phyloP scores from a whole-genome alignment of 495 filamentous ascomycete genomes.

The Podospora pseudopauciseta region DNA sequence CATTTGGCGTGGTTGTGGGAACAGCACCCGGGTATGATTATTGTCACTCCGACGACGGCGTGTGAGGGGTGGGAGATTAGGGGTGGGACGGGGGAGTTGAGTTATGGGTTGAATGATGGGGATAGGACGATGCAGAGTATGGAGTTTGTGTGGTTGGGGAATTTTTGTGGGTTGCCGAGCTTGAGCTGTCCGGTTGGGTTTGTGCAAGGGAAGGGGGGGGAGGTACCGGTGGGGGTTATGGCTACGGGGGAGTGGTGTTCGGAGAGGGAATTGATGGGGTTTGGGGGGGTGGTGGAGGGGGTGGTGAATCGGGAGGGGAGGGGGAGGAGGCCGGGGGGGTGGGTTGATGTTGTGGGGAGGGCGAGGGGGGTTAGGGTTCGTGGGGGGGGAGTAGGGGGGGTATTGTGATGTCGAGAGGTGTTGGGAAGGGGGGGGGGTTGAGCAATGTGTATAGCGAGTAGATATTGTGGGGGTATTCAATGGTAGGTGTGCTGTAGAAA shows the following conservation, averaged over 20 bases:
- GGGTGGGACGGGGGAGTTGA: slow-evolving; percentile 46
- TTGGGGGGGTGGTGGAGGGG: slow-evolving; percentile 61
- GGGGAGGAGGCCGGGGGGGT: slow-evolving; percentile 24
- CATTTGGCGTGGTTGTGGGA: slow-evolving; percentile 70
- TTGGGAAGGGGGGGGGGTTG: background rate
- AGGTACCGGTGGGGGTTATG: slow-evolving; percentile 75
- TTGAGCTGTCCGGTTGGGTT: slow-evolving; percentile 70
- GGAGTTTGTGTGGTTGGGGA: slow-evolving; percentile 83
- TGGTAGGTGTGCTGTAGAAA: too few relatives aligned
- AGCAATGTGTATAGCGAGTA: too few relatives aligned
- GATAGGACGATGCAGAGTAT: slow-evolving; percentile 68
- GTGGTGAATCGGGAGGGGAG: slow-evolving; percentile 19
- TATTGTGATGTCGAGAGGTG: background rate
- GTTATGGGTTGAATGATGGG: slow-evolving; percentile 66
- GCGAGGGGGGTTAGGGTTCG: slow-evolving; percentile 9
- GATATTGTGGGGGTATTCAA: too few relatives aligned
- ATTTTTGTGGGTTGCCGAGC: slow-evolving; percentile 72
- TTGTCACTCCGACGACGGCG: slow-evolving; percentile 72
- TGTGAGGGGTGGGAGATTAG: slow-evolving; percentile 65
- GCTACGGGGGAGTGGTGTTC: slow-evolving; percentile 77
- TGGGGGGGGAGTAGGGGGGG: slow-evolving; percentile 6
- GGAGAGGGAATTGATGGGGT: slow-evolving; percentile 67
- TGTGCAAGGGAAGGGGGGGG: slow-evolving; percentile 40
- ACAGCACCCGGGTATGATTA: slow-evolving; percentile 67
- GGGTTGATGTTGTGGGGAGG: slow-evolving; percentile 34